Conservation (phyloP, 306 rosid genomes). For the Castanea crenata region DNA sequence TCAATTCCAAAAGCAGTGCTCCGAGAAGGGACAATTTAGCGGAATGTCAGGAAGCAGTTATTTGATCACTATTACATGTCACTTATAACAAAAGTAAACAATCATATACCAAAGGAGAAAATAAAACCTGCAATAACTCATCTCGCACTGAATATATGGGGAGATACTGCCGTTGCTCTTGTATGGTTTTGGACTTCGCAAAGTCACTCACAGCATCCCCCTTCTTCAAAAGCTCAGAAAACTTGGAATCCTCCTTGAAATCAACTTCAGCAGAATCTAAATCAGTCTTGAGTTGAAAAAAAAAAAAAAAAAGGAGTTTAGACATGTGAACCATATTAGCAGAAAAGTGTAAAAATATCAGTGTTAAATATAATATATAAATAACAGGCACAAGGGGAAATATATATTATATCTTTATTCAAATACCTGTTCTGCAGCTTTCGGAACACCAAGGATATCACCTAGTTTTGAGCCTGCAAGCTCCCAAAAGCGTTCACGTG, state of each 20-base stretch:
- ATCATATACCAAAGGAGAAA: constrained; percentile 10
- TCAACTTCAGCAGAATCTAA: constrained; percentile 89
- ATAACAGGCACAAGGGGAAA: constrained; percentile 1
- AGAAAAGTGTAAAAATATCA: not conserved
- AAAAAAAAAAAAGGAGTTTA: constrained; percentile 4
- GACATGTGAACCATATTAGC: not conserved
- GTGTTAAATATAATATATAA: no score
- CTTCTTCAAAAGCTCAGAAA: constrained; percentile 90
- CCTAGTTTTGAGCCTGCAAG: constrained; percentile 99
- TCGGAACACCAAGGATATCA: constrained; percentile 89
- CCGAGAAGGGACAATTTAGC: not conserved
- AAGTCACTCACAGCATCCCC: constrained; percentile 97
- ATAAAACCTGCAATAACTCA: constrained; percentile 80
- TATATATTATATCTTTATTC: constrained; percentile 18
- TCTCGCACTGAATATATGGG: constrained; percentile 95
- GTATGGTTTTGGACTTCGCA: constrained; percentile 77
- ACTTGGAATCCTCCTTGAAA: constrained; percentile 95
- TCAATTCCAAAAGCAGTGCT: not conserved
- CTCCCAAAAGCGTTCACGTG: constrained; percentile 99
- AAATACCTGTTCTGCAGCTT: constrained; percentile 88
- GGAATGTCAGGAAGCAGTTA: not conserved
- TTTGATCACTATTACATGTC: not conserved
- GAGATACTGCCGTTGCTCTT: constrained; percentile 92
- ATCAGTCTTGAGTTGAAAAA: constrained; percentile 54
- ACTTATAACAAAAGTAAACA: not conserved